Evolutionary conservation across 2,329 filamentous ascomycete genomes (phyloP).

Genomic region (Trichophyton simii): DNA sequence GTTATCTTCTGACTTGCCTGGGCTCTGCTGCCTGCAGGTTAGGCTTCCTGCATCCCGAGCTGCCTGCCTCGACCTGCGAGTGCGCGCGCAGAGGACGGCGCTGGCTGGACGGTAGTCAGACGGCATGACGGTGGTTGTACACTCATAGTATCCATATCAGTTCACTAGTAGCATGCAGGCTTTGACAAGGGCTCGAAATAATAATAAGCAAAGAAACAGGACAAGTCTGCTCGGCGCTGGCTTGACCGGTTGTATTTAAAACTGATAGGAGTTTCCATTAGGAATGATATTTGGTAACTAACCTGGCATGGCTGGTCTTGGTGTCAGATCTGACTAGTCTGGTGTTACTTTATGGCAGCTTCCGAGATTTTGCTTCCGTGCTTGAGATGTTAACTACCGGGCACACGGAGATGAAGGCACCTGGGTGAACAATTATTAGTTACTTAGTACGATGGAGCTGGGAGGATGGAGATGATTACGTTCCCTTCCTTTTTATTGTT

Average conservation of each 20-base stretch:
- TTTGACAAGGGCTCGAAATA: neutral
- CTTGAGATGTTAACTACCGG: neutral
- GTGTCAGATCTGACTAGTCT: neutral
- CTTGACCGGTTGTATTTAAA: neutral
- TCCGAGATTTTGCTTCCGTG: too few species aligned
- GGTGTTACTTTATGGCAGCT: neutral
- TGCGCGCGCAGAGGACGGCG: neutral
- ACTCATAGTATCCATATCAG: neutral
- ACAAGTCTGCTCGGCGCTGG: neutral
- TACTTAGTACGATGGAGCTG: neutral
- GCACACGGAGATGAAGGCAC: neutral
- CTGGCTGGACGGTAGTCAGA: neutral
- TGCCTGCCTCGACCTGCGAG: neutral
- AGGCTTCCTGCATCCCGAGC: neutral
- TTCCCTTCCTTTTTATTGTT: neutral
- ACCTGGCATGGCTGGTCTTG: neutral
- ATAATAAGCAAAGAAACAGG: neutral
- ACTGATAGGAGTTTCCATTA: neutral
- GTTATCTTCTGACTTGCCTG: slow-evolving; percentile 2
- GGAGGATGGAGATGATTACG: neutral
- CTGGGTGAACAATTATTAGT: neutral
- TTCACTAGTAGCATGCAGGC: neutral
- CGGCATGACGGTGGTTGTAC: neutral
- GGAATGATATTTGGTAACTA: neutral
- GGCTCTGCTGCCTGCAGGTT: neutral